Base-by-base conservation (phyloP, 768 basidiomycete genomes). In the Hygrocybe punicea region DNA sequence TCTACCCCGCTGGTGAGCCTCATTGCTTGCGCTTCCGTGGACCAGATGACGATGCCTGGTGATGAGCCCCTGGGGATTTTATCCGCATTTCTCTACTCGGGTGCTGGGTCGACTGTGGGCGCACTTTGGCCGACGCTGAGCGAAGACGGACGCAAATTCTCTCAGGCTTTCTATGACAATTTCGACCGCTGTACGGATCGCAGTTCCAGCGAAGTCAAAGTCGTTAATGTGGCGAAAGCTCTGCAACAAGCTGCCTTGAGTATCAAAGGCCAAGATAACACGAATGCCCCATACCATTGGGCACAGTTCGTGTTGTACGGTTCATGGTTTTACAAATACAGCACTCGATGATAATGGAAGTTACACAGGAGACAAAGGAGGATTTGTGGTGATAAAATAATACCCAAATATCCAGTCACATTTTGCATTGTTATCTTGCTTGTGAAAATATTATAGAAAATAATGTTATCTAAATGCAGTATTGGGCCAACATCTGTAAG, bases 191-290 rank as follows among this genome's bases (percentile, higher is more conserved):
- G 24, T 19, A 19, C 25, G 19, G 29, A 29, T 29, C 14, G 17
- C 16, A 24, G 25, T 16, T 16, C 25, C 14, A 21, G n/a, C 16
- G 24, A 24, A 29, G 25, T n/a, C n/a, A 19, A n/a, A 16, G 24
- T 49, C 19, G 47, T 49, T 49, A 19, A 49, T 49, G 47, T 49
- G 47, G 47, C 47, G 24, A 25, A 49, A 25, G 47, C 47, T 19
- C n/a, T 25, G 25, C 47, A 49, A 29, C n/a, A 21, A 24, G 47
- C 47, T 19, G 47, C 47, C 14, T 29, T 49, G 25, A 17, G 47
- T 17, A 49, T 49, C 47, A 49, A 25, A 29, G 19, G 24, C 19
- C n/a, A 19, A n/a, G 47, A 49, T 6, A 16, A 16, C 5, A 49
- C 47, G 24, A 25, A 49, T 6, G 47, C n/a, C n/a, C 47, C 47